Evolutionary conservation across 805 yeast species (phyloP).

Genomic region (Nakazawaea ambrosiae): DNA sequence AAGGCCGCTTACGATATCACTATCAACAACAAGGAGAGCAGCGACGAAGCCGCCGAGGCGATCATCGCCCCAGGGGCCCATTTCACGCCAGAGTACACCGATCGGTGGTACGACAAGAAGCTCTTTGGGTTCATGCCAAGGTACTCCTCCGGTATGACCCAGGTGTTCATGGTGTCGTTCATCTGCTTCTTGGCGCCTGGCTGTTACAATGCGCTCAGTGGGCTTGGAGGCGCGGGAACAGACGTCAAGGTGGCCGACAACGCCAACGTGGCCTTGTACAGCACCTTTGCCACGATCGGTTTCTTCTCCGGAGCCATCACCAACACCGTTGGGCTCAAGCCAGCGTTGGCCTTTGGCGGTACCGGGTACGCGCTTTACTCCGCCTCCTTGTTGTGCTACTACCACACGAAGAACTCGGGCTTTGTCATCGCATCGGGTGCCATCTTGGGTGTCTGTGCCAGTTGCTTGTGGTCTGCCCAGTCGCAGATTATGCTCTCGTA

Average conservation of each 20-base stretch:
- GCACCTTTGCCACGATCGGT: conserved; percentile 51
- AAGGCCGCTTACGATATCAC: conserved; percentile 8
- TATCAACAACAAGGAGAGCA: conserved; percentile 2
- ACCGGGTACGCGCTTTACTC: conserved; percentile 48
- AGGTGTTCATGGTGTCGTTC: conserved; percentile 38
- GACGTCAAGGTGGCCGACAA: conserved; percentile 34
- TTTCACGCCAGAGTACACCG: conserved; percentile 10
- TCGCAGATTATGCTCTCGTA: conserved; percentile 52
- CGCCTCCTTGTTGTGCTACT: conserved; percentile 42
- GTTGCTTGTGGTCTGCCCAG: conserved; percentile 53
- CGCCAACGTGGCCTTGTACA: conserved; percentile 45
- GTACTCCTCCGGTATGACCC: conserved; percentile 33
- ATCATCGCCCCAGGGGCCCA: background rate
- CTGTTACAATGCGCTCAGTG: conserved; percentile 42
- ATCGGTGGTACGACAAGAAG: conserved; percentile 32
- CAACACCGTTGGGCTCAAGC: conserved; percentile 40
- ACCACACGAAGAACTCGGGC: conserved; percentile 38
- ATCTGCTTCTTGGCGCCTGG: conserved; percentile 45
- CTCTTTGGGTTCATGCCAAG: conserved; percentile 24
- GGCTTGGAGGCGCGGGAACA: conserved; percentile 39
- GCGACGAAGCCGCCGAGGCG: background rate
- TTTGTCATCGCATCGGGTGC: conserved; percentile 53
- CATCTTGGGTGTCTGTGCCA: conserved; percentile 48
- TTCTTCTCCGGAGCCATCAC: conserved; percentile 50
- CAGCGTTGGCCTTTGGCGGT: conserved; percentile 44